Evolutionary conservation across 306 rosid species (phyloP), one percentile per base, ranked within the genome.

Genomic region (Cicer cuneatum): DNA sequence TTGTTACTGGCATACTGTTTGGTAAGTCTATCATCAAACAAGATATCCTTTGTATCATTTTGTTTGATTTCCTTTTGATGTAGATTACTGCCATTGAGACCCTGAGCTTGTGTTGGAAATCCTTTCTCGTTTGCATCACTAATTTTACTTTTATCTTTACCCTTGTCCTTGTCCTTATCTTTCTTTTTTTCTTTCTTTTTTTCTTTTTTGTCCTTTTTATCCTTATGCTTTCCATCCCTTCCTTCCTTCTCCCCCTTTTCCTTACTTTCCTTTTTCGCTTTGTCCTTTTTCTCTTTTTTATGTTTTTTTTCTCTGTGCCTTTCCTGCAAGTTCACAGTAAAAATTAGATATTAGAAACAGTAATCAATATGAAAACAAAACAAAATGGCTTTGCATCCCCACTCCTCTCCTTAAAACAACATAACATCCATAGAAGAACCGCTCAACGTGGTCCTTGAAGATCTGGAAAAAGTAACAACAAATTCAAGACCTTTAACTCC

Each of bases 171-270:
- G 41, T 74, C 71, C 42, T 64, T 72, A 2, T 91, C 92, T 83
- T 89, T 91, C 89, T 83, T 87, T 48, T 74, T 88, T 52, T 88
- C 97, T 68, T 79, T 86, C 82, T 80, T 70, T 53, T 83, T 94
- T 81, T 86, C 91, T 81, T 87, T 91, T 81, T 86, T 92, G 35
- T 29, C 35, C 35, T 29, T 29, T 29, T 29, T 29, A 82, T 87
- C 93, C 83, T 72, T 82, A 73, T 83, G 90, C 64, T 85, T 88
- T 73, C 87, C 91, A 71, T 89, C 93, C 39, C 82, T 86, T 77
- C 86, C 90, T 76, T 91, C 93, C 73, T 85, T 91, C 66, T 88
- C 93, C 75, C 89, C 75, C 81, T 86, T 92, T 62, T 92, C 99
- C 78, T 80, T 89, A 54, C 81, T 78, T 66, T 87, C 97, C 80